Evolutionary conservation across 257 asterid genomes (phyloP), one percentile per base, ranked within the genome.

Genomic region (Voacanga thouarsii): DNA sequence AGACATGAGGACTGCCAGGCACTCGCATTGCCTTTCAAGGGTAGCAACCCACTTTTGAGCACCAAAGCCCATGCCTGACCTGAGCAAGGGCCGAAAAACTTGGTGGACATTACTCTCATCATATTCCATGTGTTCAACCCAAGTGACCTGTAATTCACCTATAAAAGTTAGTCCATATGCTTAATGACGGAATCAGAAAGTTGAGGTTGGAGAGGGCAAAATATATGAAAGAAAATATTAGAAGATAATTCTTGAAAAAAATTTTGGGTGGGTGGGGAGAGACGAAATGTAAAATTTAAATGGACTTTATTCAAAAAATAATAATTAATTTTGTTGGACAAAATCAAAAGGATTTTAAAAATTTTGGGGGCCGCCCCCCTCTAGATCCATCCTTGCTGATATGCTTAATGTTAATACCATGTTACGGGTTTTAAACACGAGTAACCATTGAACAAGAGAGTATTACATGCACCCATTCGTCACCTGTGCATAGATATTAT

Each of bases 121-220:
- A 71, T 89, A 92, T 63, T 90, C 95, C 71, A 84, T 85, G 85
- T 94, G 97, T 81, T 94, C 97, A 74, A 92, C 72, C 99, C 98
- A 94, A 14, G 87, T 88, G 72, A 94, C 94, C 97, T 94, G 92
- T 75, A 77, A 86, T 74, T 68, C 55, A 55, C 51, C 12, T 7
- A 28, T n/a, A 49, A 2, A 64, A 14, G 56, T 71, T 59, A 77
- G 12, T 67, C 51, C 24, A 47, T 8, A n/a, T 49, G 50, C n/a
- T 23, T 70, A 43, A 37, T 71, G 37, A n/a, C n/a, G n/a, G n/a
- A n/a, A n/a, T n/a, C n/a, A n/a, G n/a, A n/a, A n/a, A n/a, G n/a
- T n/a, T n/a, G n/a, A n/a, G n/a, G n/a, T n/a, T n/a, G n/a, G n/a
- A n/a, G n/a, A n/a, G n/a, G n/a, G n/a, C n/a, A n/a, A n/a, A n/a